These are phyloP conservation scores for Rubus parviflorus DNA, from an alignment of 306 rosid genomes.

Conservation along the genomic window DNA sequence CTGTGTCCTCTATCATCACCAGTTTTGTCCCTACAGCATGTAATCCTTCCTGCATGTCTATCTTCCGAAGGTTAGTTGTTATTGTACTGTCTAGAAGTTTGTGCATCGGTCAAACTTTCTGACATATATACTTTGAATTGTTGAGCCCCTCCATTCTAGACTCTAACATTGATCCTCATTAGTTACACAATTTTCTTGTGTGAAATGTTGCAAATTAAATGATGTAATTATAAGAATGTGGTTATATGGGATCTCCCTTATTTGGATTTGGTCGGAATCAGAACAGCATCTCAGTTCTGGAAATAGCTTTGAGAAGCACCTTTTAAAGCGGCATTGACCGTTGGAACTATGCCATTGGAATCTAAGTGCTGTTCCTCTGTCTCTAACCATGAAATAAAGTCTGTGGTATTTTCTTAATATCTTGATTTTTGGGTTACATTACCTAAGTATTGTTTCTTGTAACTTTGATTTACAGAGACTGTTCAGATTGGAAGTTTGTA, in stretches of 20 bases:
- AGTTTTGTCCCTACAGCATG: conserved; percentile 80
- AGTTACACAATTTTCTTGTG: neutral
- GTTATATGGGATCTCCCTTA: neutral
- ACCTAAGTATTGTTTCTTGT: neutral
- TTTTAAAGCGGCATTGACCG: neutral
- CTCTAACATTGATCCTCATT: neutral
- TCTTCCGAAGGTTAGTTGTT: conserved; percentile 58
- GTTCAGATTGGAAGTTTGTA: conserved; percentile 44
- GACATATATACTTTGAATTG: neutral
- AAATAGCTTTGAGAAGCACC: neutral
- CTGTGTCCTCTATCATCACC: conserved; percentile 75
- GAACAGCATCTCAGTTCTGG: neutral
- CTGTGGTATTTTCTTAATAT: neutral
- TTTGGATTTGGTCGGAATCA: neutral
- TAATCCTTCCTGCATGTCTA: conserved; percentile 47
- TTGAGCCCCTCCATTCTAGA: neutral
- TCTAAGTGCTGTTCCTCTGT: neutral
- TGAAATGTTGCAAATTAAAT: neutral
- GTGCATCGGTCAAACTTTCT: neutral
- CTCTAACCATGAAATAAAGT: neutral
- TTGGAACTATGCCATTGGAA: neutral
- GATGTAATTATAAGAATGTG: neutral
- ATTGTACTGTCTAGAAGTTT: neutral
- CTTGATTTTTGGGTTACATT: conserved; percentile 1
- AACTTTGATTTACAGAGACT: conserved; percentile 45